Evolutionary conservation across 768 basidiomycete species (phyloP), one percentile per base, ranked within the genome.

Genomic region (Tulasnella calospora): DNA sequence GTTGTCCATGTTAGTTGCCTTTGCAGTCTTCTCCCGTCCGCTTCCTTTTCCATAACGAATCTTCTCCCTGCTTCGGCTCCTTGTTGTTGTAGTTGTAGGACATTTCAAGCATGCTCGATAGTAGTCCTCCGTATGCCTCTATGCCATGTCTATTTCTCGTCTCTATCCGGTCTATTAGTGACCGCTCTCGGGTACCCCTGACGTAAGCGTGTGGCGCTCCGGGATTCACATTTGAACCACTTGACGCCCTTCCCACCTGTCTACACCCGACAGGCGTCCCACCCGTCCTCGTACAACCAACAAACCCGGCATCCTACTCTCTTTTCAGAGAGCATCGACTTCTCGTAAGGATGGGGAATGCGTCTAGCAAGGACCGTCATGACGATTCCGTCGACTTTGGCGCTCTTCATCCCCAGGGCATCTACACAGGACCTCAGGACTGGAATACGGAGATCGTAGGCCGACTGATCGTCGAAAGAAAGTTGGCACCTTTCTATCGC

Each of bases 401-500:
- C 78, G 85, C 87, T 82, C 90, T 96, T 73, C 85, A 89, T 76
- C 95, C 95, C 27, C 93, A 94, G 82, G 94, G 94, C 82, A 81
- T 95, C 80, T 96, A 96, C 86, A 91, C 93, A 27, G 93, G 91
- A 33, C 86, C 89, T 70, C 88, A 89, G 82, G 96, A 98, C 85
- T 98, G 95, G 92, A 95, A 95, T 83, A 93, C 96, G 81, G 84
- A 89, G 76, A 86, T 94, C 79, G 96, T 97, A 80, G 91, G 92
- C 79, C 92, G 94, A 85, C 89, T 97, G 83, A 95, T 99, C 84
- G 86, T 92, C 82, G 91, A 94, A 81, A 91, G 94, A 83, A 92
- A 89, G 82, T 89, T 99, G 57, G 95, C 96, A 0, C 98, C 98
- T 0, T 99, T 98, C 86, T 99, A 98, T 84, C 90, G 95, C 46